Evolutionary conservation across 371 early-diverging fungal genomes (phyloP).

Genomic region (Funneliformis caledonium): DNA sequence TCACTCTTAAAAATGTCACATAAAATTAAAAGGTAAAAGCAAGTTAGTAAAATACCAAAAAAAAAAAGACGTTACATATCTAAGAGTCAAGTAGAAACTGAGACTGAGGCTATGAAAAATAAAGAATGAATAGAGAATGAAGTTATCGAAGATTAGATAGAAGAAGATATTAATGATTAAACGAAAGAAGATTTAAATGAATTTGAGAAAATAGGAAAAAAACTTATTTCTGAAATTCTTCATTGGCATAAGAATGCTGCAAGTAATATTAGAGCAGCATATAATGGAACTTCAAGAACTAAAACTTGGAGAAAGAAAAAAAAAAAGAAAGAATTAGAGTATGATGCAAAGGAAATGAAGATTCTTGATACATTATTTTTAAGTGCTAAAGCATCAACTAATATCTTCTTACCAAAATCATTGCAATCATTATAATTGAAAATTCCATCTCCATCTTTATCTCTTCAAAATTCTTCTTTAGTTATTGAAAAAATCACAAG

Average conservation of each 20-base stretch:
- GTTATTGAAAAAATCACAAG: not conserved
- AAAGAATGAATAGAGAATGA: no score
- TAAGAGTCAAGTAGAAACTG: no score
- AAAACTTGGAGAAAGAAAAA: slow-evolving; percentile 1
- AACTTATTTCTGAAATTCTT: slow-evolving; percentile 7
- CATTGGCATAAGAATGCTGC: no score
- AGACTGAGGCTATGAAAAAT: no score
- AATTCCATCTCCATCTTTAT: not conserved
- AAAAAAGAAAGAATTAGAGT: not conserved
- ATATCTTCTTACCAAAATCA: not conserved
- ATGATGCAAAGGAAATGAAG: slow-evolving; percentile 1
- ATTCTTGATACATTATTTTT: not conserved
- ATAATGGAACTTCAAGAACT: slow-evolving; percentile 26
- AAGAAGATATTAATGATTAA: no score
- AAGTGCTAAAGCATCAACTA: not conserved
- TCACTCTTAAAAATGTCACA: no score
- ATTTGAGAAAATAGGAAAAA: slow-evolving; percentile 22
- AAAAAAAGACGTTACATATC: no score
- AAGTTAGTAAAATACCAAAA: no score
- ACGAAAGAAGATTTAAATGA: slow-evolving; percentile 42
- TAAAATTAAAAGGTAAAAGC: no score
- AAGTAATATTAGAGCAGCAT: not conserved
- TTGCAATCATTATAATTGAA: not conserved
- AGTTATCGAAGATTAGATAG: no score
- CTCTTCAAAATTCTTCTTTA: not conserved